phyloP scores from a whole-genome alignment of 208 protist species.

The Trypanosoma grayi region DNA sequence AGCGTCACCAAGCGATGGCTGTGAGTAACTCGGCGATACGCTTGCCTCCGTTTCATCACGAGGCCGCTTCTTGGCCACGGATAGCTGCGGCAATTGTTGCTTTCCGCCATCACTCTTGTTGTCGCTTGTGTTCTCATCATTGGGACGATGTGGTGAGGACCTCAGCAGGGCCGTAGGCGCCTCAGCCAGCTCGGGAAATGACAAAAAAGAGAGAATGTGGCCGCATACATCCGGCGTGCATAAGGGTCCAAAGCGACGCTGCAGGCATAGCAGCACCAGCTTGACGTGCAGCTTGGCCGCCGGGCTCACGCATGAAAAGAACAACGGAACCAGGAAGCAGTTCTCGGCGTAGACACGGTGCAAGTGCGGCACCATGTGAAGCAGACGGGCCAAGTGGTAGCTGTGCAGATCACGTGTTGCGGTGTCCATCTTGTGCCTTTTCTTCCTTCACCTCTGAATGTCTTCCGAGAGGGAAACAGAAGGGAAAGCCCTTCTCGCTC shows the following conservation, averaged over 20 bases:
- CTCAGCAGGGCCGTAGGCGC: too few relatives aligned
- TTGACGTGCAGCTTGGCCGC: conserved; percentile 31
- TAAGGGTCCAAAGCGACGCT: conserved; percentile 26
- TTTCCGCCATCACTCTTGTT: too few relatives aligned
- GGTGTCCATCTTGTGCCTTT: conserved; percentile 1
- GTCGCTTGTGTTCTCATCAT: too few relatives aligned
- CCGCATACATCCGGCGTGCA: not conserved
- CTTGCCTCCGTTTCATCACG: not conserved
- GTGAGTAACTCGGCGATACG: not conserved
- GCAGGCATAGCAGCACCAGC: conserved; percentile 44
- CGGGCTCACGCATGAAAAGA: conserved; percentile 58
- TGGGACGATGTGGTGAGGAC: not conserved
- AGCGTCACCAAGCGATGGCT: not conserved
- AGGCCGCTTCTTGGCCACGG: not conserved
- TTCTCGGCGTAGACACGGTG: conserved; percentile 52
- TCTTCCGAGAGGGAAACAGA: too few relatives aligned
- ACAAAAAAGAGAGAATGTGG: conserved; percentile 56
- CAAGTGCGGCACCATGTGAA: conserved; percentile 59
- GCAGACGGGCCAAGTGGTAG: conserved; percentile 70
- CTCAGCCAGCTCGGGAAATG: conserved; percentile 38
- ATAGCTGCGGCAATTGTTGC: not conserved
- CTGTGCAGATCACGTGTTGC: conserved; percentile 40
- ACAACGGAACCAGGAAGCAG: conserved; percentile 53
- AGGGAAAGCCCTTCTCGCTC: too few relatives aligned
- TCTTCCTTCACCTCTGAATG: too few relatives aligned